Evolutionary conservation across 148 eudicot genomes (phyloP).

Genomic region (Silene uniflora): DNA sequence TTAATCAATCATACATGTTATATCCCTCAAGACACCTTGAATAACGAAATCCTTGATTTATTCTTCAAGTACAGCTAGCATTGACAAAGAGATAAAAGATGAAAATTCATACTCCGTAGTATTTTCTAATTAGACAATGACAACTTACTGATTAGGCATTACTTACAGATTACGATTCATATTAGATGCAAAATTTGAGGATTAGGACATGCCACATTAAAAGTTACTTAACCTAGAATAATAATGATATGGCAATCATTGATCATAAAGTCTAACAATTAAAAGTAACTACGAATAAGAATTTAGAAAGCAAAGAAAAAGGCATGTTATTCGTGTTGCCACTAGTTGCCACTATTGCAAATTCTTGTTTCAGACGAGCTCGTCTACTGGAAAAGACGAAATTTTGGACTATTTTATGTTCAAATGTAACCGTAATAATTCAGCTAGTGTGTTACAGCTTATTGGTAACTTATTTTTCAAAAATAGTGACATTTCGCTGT

Average conservation of each 20-base stretch:
- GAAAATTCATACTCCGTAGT: background rate
- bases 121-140: background rate
- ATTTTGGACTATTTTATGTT: too few species aligned
- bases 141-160: background rate
- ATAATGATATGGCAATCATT: background rate
- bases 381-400: too few species aligned
- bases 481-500: too few species aligned
- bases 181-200: conserved; percentile 12
- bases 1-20: too few species aligned
- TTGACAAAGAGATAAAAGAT: background rate
- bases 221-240: background rate
- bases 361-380: too few species aligned
- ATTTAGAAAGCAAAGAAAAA: background rate
- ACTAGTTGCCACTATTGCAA: background rate
- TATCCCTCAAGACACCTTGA: too few species aligned
- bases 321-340: conserved; percentile 5
- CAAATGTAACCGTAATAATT: too few species aligned
- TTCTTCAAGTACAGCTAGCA: background rate
- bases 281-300: background rate
- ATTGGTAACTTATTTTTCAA: too few species aligned
- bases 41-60: background rate
- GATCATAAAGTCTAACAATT: background rate
- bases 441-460: too few species aligned
- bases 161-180: background rate
- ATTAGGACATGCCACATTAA: conserved; percentile 2